Evolutionary conservation across 192 early-diverging fungal species (phyloP).

Genomic region (Lunasporangiospora selenospora): DNA sequence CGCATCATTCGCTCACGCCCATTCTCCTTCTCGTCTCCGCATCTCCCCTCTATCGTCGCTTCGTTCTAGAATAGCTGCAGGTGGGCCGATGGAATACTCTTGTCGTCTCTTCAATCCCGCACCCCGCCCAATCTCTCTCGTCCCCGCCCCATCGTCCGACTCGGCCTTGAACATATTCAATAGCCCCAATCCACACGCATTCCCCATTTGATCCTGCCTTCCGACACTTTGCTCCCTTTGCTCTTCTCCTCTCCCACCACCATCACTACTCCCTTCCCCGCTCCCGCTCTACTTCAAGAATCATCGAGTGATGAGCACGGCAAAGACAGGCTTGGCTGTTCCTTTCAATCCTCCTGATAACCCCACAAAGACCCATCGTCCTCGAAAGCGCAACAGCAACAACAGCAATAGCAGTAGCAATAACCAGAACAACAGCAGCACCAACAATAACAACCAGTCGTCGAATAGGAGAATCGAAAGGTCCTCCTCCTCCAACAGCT

Average conservation of each 20-base stretch:
- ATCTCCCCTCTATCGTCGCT: too few species aligned
- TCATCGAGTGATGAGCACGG: slow-evolving; percentile 48
- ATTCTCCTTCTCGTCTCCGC: too few species aligned
- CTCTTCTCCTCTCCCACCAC: neutral
- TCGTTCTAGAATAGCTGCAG: too few species aligned
- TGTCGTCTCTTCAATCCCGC: neutral
- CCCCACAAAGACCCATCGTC: slow-evolving; percentile 17
- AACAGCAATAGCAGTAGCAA: slow-evolving; percentile 6
- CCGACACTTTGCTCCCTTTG: neutral
- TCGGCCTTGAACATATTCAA: neutral
- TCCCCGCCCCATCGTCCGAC: neutral
- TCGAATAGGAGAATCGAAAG: slow-evolving; percentile 42
- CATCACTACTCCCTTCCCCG: neutral
- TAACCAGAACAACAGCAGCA: neutral
- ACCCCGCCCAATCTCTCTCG: neutral
- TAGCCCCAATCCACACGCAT: neutral
- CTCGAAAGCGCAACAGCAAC: slow-evolving; percentile 19
- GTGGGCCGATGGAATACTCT: slow-evolving; percentile 23
- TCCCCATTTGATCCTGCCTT: slow-evolving; percentile 29
- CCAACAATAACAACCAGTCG: slow-evolving; percentile 8
- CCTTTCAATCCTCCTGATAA: slow-evolving; percentile 39
- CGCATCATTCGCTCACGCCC: too few species aligned
- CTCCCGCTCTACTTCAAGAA: neutral
- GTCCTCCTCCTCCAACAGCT: slow-evolving; percentile 28
- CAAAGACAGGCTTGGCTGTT: slow-evolving; percentile 49